Base-by-base conservation (phyloP, 805 yeast species). In the Kregervanrija delftensis region DNA sequence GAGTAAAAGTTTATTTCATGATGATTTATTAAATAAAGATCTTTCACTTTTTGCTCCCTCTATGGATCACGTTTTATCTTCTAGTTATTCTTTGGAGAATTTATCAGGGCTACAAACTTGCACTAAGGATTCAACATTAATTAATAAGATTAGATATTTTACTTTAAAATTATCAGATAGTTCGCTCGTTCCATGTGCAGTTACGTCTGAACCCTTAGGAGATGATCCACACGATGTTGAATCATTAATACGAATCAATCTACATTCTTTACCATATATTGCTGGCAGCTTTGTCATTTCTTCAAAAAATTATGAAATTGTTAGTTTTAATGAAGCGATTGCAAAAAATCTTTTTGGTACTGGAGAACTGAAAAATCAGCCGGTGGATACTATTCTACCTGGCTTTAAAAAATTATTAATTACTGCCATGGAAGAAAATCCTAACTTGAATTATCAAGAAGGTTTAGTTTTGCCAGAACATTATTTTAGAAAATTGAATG, bases 391-490 rank as follows among this genome's bases (percentile, higher is more conserved):
- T 4, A 65, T 88, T 14, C 69, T 88, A 22, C 95, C 95, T 5
- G 65, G 72, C 13, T 87, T 88, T 55, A 58, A 73, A 2, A 61
- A 64, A 3, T 64, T 78, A 15, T 57, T 81, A 41, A 59, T 63
- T 2, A 50, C 58, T 15, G 79, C 81, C 6, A 58, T 71, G 12
- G 48, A 41, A 6, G 66, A 72, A 31, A 67, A 69, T 50, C 68
- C 73, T 28, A 56, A 64, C 14, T 48, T 76, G 49, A 63, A 59
- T 45, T 49, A 51, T 22, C 61, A 64, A 31, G 77, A 83, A 0
- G 96, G 96, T 1, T 64, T 86, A 41, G 96, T 90, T 0, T 66
- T 90, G 11, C 95, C 97, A 0, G 98, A 90, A 61, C 96, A 89
- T 63, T 83, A 85, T 59, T 89, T 91, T 66, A 74, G 97, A 49